These are phyloP conservation scores for Limtongozyma cylindracea DNA, from an alignment of 805 yeast genomes.

Conservation along the genomic window DNA sequence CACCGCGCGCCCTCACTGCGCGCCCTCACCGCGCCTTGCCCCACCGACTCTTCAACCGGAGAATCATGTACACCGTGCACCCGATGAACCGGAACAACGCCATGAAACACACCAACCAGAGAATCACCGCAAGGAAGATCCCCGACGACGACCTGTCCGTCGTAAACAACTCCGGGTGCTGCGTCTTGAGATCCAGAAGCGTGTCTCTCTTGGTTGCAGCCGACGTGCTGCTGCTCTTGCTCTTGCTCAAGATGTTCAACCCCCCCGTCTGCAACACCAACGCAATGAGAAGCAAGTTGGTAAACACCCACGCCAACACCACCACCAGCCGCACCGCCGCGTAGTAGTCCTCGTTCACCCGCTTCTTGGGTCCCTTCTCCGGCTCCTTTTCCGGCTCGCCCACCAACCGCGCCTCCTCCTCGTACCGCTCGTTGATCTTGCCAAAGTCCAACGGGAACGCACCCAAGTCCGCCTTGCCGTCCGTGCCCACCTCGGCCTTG, in stretches of 20 bases:
- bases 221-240: no score
- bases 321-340: conserved; percentile 19
- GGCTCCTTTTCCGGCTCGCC: no score
- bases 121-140: conserved; percentile 21
- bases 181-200: conserved; percentile 6
- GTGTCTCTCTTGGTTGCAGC: conserved; percentile 5
- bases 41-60: no score
- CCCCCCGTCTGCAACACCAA: conserved; percentile 18
- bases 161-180: conserved; percentile 2
- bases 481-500: conserved; percentile 9
- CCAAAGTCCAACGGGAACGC: conserved; percentile 18
- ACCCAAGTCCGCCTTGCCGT: conserved; percentile 30
- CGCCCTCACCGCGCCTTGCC: no score
- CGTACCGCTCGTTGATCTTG: conserved; percentile 25
- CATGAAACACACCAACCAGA: conserved; percentile 38
- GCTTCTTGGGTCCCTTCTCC: conserved; percentile 18
- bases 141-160: conserved; percentile 5
- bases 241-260: conserved; percentile 9
- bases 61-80: conserved; percentile 18
- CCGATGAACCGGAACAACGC: conserved; percentile 32
- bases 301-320: conserved; percentile 17
- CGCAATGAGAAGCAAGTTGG: conserved; percentile 15
- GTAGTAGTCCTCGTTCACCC: conserved; percentile 15
- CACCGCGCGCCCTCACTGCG: no score
- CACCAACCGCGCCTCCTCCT: conserved; percentile 26